A percentile compares a stretch with the other conserved stretches of the same genome.
Evolutionary conservation across 2,329 filamentous ascomycete genomes (phyloP).

Genomic region (Dichotomopilus funicola): DNA sequence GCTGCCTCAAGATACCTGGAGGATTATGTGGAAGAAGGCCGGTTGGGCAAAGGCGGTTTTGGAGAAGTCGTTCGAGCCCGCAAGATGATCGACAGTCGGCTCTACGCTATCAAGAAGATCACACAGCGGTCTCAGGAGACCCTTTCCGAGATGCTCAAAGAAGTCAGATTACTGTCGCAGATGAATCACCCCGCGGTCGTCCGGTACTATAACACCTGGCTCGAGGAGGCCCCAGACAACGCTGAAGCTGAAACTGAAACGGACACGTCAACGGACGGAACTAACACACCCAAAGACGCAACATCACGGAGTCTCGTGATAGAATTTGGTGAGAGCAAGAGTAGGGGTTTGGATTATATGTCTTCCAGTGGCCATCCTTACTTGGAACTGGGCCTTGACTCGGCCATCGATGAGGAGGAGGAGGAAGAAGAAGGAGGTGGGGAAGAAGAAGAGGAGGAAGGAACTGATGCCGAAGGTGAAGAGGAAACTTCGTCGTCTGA

Average conservation of each 20-base stretch:
- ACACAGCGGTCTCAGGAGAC: slow-evolving; percentile 72
- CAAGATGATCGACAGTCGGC: slow-evolving; percentile 86
- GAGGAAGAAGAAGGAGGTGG: slow-evolving; percentile 39
- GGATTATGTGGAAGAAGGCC: slow-evolving; percentile 86
- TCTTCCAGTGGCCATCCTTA: slow-evolving; percentile 74
- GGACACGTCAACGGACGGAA: slow-evolving; percentile 46
- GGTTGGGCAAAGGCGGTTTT: slow-evolving; percentile 88
- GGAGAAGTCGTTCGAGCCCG: slow-evolving; percentile 93
- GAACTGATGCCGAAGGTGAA: slow-evolving; percentile 20
- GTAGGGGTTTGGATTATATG: slow-evolving; percentile 81
- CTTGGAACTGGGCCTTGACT: slow-evolving; percentile 59
- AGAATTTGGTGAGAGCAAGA: slow-evolving; percentile 62
- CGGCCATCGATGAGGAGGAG: slow-evolving; percentile 26
- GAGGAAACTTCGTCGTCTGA: slow-evolving; percentile 33
- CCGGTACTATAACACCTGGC: slow-evolving; percentile 92
- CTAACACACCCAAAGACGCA: slow-evolving; percentile 33
- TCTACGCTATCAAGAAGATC: slow-evolving; percentile 97
- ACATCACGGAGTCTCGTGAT: slow-evolving; percentile 38
- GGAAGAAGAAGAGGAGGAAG: slow-evolving; percentile 33
- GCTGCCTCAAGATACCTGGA: slow-evolving; percentile 70
- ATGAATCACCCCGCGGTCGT: slow-evolving; percentile 83
- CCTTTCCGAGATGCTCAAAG: slow-evolving; percentile 74
- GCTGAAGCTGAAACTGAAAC: slow-evolving; percentile 45
- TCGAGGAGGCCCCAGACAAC: slow-evolving; percentile 61
- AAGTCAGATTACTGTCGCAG: slow-evolving; percentile 83